Evolutionary conservation across 2,329 filamentous ascomycete species (phyloP), one percentile per base, ranked within the genome.

Genomic region (Neofusicoccum laricinum): DNA sequence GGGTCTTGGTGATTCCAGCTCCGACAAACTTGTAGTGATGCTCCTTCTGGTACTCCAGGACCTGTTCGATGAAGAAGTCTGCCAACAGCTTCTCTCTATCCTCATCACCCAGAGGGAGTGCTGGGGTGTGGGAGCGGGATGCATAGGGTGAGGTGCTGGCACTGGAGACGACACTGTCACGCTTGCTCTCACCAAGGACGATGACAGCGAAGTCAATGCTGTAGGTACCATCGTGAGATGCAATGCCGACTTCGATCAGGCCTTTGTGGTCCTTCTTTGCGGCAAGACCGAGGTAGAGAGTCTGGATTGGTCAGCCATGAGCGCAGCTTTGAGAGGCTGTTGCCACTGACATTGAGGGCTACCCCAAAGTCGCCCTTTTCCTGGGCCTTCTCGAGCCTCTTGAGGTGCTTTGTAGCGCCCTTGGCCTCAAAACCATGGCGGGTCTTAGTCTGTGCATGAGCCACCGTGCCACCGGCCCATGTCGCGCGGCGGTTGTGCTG

Each of bases 21-120:
- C 91, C 91, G 19, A 92, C 82, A 69, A 93, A 89, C 75, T 94
- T 95, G 78, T 86, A 86, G 64, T 87, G 79, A 72, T 92, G 89
- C 12, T 85, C 80, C 46, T 85, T 79, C 68, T 88, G 85, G 69
- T 92, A 93, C 21, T 77, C 71, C 38, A 83, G 75, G 34, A 91
- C 77, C 53, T 84, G 80, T 0, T 71, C 67, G 66, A 91, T 77
- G 49, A 93, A 79, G 67, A 86, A 85, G 62, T 90, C 83, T 17
- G 84, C 84, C 38, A 90, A 61, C 19, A 64, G 65, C 15, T 64
- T 64, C 2, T 69, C 64, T 49, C 66, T 66, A n/a, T 71, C 66
- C 41, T 69, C 66, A 3, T 49, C 51, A 2, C 14, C 21, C 25
- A 64, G 15, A 3, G 55, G 55, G 10, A 45, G 21, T 50, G 55